A percentile compares a stretch with the other conserved stretches of the same genome.
phyloP scores from a whole-genome alignment of 441 rosid genomes.

The Macaranga tanarius region DNA sequence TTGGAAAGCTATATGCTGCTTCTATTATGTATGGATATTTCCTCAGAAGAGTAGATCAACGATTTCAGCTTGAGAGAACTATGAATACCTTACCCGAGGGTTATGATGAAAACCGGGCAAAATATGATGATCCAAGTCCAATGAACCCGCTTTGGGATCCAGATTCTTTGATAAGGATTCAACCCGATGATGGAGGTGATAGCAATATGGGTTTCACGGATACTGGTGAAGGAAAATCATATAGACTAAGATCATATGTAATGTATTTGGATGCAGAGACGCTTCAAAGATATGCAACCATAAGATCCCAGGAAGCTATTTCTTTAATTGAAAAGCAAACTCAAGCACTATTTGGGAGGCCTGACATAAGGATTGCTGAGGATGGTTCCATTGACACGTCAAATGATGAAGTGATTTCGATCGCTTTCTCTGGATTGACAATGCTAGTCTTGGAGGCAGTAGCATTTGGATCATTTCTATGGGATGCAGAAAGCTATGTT shows the following conservation, averaged over 20 bases:
- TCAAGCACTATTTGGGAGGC: conserved; percentile 79
- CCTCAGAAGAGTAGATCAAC: conserved; percentile 81
- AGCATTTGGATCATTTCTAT: conserved; percentile 81
- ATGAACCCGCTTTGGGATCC: conserved; percentile 65
- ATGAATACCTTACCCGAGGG: conserved; percentile 78
- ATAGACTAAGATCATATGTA: conserved; percentile 69
- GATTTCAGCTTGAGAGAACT: conserved; percentile 82
- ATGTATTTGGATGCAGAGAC: conserved; percentile 82
- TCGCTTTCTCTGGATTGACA: conserved; percentile 67
- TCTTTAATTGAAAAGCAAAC: conserved; percentile 85
- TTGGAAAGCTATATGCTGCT: conserved; percentile 90
- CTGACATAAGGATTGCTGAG: conserved; percentile 63
- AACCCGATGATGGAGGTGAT: conserved; percentile 41
- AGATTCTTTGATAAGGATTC: conserved; percentile 60
- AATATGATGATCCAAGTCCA: conserved; percentile 47
- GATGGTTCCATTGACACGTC: conserved; percentile 70
- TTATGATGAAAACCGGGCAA: conserved; percentile 39
- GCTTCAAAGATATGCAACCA: conserved; percentile 82
- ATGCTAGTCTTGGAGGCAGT: conserved; percentile 90
- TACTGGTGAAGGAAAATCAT: conserved; percentile 36
- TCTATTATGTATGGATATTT: conserved; percentile 88
- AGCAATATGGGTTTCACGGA: conserved; percentile 31
- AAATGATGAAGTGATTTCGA: conserved; percentile 53
- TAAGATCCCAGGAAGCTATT: conserved; percentile 85
- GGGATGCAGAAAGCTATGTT: conserved; percentile 87